Conservation (phyloP, 2,329 filamentous ascomycete species). For the Phialocephala sp. region DNA sequence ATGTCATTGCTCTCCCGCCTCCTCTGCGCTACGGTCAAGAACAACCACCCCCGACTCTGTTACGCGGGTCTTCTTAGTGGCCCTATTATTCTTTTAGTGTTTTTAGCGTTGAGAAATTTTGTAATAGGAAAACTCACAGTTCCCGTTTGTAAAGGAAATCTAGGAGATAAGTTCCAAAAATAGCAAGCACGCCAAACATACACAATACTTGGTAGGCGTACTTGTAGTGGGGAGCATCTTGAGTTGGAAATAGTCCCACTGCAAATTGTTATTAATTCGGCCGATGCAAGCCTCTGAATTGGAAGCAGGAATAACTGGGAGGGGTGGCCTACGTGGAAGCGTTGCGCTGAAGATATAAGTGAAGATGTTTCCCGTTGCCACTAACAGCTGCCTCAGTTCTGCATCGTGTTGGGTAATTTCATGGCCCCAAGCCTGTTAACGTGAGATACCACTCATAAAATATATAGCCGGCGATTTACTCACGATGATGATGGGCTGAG, state of each 20-base stretch:
- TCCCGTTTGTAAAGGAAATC: conserved; percentile 15
- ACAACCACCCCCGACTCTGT: neutral
- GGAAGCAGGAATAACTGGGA: neutral
- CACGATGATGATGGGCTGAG: neutral
- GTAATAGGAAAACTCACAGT: neutral
- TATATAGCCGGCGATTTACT: neutral
- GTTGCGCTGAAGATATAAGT: neutral
- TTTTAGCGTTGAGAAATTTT: neutral
- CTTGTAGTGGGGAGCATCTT: conserved; percentile 45
- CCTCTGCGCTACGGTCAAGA: neutral
- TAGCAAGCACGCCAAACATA: conserved; percentile 42
- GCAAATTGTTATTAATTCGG: neutral
- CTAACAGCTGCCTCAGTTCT: neutral
- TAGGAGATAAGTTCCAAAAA: conserved; percentile 25
- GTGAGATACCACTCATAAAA: neutral
- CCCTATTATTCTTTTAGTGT: neutral
- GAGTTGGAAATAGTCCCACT: conserved; percentile 44
- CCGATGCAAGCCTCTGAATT: neutral
- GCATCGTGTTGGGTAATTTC: conserved; percentile 5
- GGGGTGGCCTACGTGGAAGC: neutral
- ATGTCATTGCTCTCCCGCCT: neutral
- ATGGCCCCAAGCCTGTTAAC: conserved; percentile 1
- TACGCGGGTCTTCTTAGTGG: neutral
- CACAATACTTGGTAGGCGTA: conserved; percentile 45
- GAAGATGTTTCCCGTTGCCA: conserved; percentile 1